Base-by-base conservation (phyloP, 2,329 filamentous ascomycete species). In the Alternaria gaisen region DNA sequence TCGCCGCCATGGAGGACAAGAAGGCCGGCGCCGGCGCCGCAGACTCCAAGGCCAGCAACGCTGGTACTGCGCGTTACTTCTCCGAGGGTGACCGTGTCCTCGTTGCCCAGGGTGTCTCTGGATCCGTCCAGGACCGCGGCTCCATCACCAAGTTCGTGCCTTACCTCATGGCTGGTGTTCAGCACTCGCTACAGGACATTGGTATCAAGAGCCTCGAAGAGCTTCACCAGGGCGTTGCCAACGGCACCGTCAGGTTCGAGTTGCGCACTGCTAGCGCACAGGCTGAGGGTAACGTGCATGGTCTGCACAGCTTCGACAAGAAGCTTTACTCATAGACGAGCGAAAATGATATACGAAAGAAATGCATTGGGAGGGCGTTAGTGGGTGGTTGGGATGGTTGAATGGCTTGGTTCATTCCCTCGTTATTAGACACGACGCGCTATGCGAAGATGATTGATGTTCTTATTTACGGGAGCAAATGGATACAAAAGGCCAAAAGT, bases 1-100 rank as follows among this genome's bases (percentile, higher is more conserved):
- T 99, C 78, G 95, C 97, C 75, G 95, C 95, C 70, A 99, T 99
- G 95, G 94, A 98, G 83, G 94, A 98, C 83, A 97, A 95, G 88
- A 97, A 97, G 86, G 93, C 94, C 11, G 93, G 91, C 56, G 85
- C 81, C 61, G 91, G 90, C 68, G 83, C 84, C 74, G 91, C 88
- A 80, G 88, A 93, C 81, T 82, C 83, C 72, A 88, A 89, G 79
- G 83, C 85, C n/a, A 85, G 83, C 79, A 99, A 98, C 78, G 95
- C 95, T 57, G 95, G 95, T 76, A 98, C 96, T 65, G 95, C 95
- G 44, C 90, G 95, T 65, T 99, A 99, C 85, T 99, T 99, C 84
- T 97, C 94, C 43, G 95, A 99, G 82, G 94, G 94, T 63, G 94
- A 97, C 81, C 91, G 91, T 71, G 89, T 99, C 56, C 87, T 99